Conservation (phyloP, 768 basidiomycete species). For the Termitomyces sp. region DNA sequence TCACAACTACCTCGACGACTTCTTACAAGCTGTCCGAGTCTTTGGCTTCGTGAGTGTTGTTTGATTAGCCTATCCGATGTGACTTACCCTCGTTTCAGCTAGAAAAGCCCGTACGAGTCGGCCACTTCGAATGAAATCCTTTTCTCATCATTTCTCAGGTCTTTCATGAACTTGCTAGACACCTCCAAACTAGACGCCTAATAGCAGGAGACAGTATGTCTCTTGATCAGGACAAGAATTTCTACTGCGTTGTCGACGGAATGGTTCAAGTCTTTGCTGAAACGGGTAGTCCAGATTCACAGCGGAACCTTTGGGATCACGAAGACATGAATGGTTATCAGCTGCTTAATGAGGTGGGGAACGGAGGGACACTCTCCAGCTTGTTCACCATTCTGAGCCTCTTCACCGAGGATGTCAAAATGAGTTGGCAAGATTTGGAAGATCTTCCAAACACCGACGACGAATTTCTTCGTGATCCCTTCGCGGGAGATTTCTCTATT, state of each 20-base stretch:
- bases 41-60: constrained; percentile 76
- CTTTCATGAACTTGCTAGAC: constrained; percentile 95
- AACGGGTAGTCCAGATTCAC: constrained; percentile 43
- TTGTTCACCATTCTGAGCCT: constrained; percentile 95
- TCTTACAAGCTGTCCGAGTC: constrained; percentile 91
- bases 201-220: constrained; percentile 94
- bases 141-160: constrained; percentile 41
- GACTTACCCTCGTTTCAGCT: constrained; percentile 26
- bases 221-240: constrained; percentile 87
- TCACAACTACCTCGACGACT: constrained; percentile 97
- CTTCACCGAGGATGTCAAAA: constrained; percentile 91
- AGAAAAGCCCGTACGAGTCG: constrained; percentile 82
- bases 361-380: constrained; percentile 91
- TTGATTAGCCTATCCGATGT: neutral
- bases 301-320: constrained; percentile 64
- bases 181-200: constrained; percentile 91
- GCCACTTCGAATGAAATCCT: neutral
- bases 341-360: constrained; percentile 92
- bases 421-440: constrained; percentile 76
- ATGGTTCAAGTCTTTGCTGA: constrained; percentile 89
- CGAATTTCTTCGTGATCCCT: constrained; percentile 16
- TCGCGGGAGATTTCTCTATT: constrained; percentile 18
- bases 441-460: constrained; percentile 31
- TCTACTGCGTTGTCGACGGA: constrained; percentile 99
- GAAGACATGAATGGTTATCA: constrained; percentile 95